These are phyloP conservation scores for Botrytis byssoidea DNA, from an alignment of 2,329 filamentous ascomycete genomes.

Conservation along the genomic window DNA sequence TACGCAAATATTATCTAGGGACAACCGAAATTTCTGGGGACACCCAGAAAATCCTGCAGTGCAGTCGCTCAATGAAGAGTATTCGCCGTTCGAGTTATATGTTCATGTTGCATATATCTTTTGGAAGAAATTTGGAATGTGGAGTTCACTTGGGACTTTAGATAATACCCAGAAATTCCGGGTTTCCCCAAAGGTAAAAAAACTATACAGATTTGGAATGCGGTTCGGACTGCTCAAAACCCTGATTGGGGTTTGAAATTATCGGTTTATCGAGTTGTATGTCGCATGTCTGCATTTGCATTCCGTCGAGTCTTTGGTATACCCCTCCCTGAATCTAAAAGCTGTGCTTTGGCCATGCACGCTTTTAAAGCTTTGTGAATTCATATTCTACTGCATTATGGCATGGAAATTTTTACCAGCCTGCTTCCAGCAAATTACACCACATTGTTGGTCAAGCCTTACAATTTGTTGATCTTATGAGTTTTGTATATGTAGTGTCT, in stretches of 20 bases:
- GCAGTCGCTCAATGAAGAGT: neutral
- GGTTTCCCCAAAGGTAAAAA: neutral
- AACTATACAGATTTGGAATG: neutral
- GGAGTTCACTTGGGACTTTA: neutral
- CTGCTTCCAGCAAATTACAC: neutral
- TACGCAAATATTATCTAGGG: slow-evolving; percentile 13
- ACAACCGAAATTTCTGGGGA: neutral
- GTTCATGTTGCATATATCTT: neutral
- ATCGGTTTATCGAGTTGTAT: neutral
- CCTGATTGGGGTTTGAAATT: neutral
- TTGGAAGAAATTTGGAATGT: neutral
- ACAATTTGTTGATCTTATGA: neutral
- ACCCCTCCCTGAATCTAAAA: neutral
- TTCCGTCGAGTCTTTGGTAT: neutral
- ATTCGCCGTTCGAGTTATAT: no score
- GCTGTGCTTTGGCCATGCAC: neutral
- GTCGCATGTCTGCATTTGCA: neutral
- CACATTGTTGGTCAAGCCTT: neutral
- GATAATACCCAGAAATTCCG: no score
- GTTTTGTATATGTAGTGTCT: neutral
- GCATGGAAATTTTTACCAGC: neutral
- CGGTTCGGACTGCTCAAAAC: neutral
- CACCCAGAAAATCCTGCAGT: neutral
- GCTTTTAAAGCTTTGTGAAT: no score
- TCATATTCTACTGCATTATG: neutral